Conservation (phyloP, 805 yeast species). For the Starmerella floricola region DNA sequence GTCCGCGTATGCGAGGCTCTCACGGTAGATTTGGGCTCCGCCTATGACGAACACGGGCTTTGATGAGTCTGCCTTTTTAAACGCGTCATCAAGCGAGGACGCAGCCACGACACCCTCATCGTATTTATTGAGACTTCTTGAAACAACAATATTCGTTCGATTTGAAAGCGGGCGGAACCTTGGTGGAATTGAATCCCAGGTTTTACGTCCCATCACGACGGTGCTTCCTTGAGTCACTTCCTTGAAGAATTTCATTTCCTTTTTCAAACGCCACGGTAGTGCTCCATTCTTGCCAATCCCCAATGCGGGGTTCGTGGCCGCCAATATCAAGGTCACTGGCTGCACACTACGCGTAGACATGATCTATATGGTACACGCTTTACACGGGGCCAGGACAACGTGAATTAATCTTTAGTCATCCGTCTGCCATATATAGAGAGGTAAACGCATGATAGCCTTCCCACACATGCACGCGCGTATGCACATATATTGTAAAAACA, state of each 20-base stretch:
- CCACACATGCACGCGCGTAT: too few relatives aligned
- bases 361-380: too few relatives aligned
- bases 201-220: slow-evolving; percentile 90
- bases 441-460: not conserved
- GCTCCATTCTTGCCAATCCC: slow-evolving; percentile 79
- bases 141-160: slow-evolving; percentile 64
- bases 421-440: not conserved
- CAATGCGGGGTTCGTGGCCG: slow-evolving; percentile 63
- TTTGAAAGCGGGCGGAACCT: slow-evolving; percentile 72
- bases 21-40: slow-evolving; percentile 75
- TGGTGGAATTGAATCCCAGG: slow-evolving; percentile 87
- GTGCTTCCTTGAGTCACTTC: slow-evolving; percentile 45
- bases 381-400: too few relatives aligned
- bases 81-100: slow-evolving; percentile 36
- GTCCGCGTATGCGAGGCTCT: slow-evolving; percentile 39
- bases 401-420: too few relatives aligned
- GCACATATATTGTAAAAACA: too few relatives aligned
- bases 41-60: slow-evolving; percentile 76
- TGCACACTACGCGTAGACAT: slow-evolving; percentile 4
- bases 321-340: slow-evolving; percentile 56
- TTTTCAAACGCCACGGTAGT: slow-evolving; percentile 76
- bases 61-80: slow-evolving; percentile 22
- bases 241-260: slow-evolving; percentile 78
- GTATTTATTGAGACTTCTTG: slow-evolving; percentile 33
- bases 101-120: slow-evolving; percentile 29